Conservation (phyloP, 495 filamentous ascomycete species). For the Neurospora sp. region DNA sequence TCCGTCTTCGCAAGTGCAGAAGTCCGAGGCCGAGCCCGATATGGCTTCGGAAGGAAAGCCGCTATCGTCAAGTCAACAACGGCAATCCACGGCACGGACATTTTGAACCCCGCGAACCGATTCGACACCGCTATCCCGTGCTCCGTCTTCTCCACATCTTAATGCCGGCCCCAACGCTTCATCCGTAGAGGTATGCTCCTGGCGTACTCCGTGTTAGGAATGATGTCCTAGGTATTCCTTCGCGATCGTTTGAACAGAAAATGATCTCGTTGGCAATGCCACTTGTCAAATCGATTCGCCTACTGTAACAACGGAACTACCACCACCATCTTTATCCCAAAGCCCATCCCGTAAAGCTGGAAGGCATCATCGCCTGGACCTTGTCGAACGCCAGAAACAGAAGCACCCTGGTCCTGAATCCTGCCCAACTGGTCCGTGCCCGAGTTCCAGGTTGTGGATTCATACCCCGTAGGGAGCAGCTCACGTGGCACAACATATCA, state of each 20-base stretch:
- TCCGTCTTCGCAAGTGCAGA: not conserved
- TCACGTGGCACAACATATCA: not conserved
- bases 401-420: not conserved
- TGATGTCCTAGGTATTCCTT: not conserved
- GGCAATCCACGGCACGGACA: not conserved
- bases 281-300: not conserved
- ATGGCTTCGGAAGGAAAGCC: not conserved
- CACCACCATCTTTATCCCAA: not conserved
- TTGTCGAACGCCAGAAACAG: not conserved
- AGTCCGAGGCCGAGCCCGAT: not conserved
- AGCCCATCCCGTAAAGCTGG: not conserved
- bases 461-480: not conserved
- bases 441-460: not conserved
- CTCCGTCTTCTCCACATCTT: not conserved
- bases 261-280: not conserved
- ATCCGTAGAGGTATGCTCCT: not conserved
- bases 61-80: not conserved
- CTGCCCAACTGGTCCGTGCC: not conserved
- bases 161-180: not conserved
- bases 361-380: not conserved
- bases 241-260: not conserved
- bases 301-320: not conserved
- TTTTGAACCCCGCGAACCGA: not conserved
- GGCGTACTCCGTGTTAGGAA: too few relatives aligned
- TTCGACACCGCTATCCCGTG: not conserved